These are phyloP conservation scores for Colletotrichum tropicale DNA, from an alignment of 2,329 filamentous ascomycete species.

Conservation along the genomic window DNA sequence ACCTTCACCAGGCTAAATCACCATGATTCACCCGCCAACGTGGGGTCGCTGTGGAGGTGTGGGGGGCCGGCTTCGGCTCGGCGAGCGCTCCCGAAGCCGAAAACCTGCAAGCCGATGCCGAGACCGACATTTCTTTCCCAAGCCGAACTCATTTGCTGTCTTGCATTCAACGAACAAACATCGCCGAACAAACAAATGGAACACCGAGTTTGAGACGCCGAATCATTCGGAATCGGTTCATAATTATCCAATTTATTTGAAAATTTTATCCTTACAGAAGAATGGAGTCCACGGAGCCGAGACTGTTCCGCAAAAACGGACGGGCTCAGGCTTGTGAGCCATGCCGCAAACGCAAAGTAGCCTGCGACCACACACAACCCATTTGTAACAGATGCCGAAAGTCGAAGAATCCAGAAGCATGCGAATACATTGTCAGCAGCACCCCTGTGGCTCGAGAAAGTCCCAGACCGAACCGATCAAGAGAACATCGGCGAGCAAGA, in stretches of 20 bases:
- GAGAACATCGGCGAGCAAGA: background rate
- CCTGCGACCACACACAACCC: constrained; percentile 47
- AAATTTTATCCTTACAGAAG: background rate
- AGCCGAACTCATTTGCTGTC: background rate
- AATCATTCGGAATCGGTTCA: background rate
- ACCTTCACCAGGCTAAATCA: background rate
- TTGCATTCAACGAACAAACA: background rate
- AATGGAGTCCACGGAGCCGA: constrained; percentile 6
- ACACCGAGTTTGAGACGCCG: background rate
- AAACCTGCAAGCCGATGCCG: background rate
- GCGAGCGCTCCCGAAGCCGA: constrained; percentile 4
- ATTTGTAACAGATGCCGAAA: constrained; percentile 42
- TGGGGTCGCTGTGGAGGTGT: background rate
- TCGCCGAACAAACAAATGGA: background rate
- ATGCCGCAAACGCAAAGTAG: constrained; percentile 45
- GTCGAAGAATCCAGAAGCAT: constrained; percentile 33
- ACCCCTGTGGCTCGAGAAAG: background rate
- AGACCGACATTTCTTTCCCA: background rate
- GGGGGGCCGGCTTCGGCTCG: background rate
- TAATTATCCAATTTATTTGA: background rate
- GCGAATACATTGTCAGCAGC: constrained; percentile 37
- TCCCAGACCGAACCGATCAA: background rate
- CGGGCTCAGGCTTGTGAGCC: constrained; percentile 33
- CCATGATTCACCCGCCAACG: background rate
- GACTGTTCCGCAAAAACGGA: constrained; percentile 16